phyloP scores from a whole-genome alignment of 768 basidiomycete genomes.

The Fibroporia radiculosa region DNA sequence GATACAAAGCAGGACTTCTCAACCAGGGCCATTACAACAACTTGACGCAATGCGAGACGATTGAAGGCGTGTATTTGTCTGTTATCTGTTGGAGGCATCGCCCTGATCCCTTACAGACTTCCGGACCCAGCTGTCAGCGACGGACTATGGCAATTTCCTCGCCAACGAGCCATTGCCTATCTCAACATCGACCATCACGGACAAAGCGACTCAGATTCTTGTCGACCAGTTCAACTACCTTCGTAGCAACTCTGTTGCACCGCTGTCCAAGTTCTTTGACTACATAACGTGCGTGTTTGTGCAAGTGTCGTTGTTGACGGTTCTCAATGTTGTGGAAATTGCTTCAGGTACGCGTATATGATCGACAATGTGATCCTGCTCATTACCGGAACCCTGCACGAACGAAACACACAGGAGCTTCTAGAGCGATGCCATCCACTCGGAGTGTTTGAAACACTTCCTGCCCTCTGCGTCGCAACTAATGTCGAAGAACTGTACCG shows the following conservation, averaged over 20 bases:
- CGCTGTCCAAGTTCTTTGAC: constrained; percentile 88
- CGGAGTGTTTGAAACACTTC: constrained; percentile 97
- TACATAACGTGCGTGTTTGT: constrained; percentile 73
- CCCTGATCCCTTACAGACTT: constrained; percentile 56
- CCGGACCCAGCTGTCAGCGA: constrained; percentile 89
- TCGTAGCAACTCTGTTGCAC: constrained; percentile 83
- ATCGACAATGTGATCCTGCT: constrained; percentile 98
- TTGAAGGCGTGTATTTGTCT: constrained; percentile 65
- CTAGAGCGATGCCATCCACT: constrained; percentile 95
- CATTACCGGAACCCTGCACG: constrained; percentile 95
- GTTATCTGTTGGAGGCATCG: no score
- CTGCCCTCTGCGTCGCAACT: constrained; percentile 96
- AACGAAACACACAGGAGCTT: constrained; percentile 94
- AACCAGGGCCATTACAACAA: constrained; percentile 87
- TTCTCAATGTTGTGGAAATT: no score
- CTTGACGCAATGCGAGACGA: constrained; percentile 92
- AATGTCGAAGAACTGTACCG: constrained; percentile 98
- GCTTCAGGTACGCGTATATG: constrained; percentile 90
- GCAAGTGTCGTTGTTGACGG: no score
- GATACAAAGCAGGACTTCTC: constrained; percentile 91
- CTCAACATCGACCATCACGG: constrained; percentile 91
- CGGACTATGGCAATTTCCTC: constrained; percentile 98
- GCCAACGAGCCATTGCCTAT: constrained; percentile 93
- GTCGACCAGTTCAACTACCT: constrained; percentile 98
- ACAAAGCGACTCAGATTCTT: constrained; percentile 90